Conservation (phyloP, 176 grass and related monocot species). For the Themeda triandra region DNA sequence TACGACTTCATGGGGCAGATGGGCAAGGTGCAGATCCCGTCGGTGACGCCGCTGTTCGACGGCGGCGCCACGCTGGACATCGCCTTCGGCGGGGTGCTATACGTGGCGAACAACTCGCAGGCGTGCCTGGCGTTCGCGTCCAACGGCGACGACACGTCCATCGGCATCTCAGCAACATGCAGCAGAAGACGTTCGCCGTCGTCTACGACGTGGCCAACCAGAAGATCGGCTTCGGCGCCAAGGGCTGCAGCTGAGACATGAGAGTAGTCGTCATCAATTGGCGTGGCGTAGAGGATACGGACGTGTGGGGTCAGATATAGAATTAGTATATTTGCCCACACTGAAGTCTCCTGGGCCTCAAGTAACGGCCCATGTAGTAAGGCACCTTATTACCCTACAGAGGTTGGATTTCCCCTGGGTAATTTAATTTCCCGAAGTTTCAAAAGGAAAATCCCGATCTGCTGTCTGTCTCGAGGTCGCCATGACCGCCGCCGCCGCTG, state of each 20-base stretch:
- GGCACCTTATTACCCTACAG: too few relatives aligned
- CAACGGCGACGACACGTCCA: conserved; percentile 37
- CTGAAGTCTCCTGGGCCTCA: not conserved
- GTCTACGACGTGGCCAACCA: conserved; percentile 64
- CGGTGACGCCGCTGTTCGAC: conserved; percentile 53
- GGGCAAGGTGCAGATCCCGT: conserved; percentile 48
- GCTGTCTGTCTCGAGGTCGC: too few relatives aligned
- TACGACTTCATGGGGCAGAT: conserved; percentile 65
- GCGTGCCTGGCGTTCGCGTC: conserved; percentile 77
- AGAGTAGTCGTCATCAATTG: too few relatives aligned
- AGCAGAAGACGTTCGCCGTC: conserved; percentile 66
- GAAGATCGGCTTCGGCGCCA: conserved; percentile 65
- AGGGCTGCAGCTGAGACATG: conserved; percentile 60
- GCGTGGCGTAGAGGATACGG: too few relatives aligned
- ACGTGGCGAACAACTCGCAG: conserved; percentile 50
- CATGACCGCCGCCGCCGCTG: too few relatives aligned
- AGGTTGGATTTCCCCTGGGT: too few relatives aligned
- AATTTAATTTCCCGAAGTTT: too few relatives aligned
- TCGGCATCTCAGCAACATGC: conserved; percentile 71
- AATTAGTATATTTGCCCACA: too few relatives aligned
- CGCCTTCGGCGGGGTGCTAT: conserved; percentile 54
- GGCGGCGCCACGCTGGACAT: conserved; percentile 42
- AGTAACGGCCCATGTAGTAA: not conserved
- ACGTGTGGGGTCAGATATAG: too few relatives aligned
- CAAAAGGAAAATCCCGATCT: too few relatives aligned